Percentiles rank a stretch among this genome's conserved stretches.
Conservation (phyloP, 208 protist genomes). For the Blastocrithidia nonstop region DNA sequence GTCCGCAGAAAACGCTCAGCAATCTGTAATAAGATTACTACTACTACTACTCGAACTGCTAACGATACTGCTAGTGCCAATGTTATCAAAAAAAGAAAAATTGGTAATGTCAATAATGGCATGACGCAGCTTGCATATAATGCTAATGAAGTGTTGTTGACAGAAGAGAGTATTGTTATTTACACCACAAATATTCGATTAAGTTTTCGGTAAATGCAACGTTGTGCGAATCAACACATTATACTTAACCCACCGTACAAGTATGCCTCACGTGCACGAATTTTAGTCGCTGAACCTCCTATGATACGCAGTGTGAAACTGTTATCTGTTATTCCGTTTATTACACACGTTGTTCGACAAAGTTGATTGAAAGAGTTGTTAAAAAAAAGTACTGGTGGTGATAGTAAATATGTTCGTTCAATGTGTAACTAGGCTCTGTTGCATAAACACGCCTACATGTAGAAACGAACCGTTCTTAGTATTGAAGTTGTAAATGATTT, state of each 20-base stretch:
- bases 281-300: conserved; percentile 30
- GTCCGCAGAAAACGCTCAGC: no score
- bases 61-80: no score
- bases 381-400: conserved; percentile 2
- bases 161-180: conserved; percentile 11
- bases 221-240: conserved; percentile 13
- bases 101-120: not conserved
- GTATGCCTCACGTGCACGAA: conserved; percentile 10
- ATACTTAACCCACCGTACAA: conserved; percentile 30
- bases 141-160: no score
- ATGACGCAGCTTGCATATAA: not conserved
- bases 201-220: conserved; percentile 8
- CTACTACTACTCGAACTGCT: no score
- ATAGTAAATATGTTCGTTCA: not conserved
- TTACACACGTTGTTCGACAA: conserved; percentile 21
- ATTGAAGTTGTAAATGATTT: conserved; percentile 53
- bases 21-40: no score
- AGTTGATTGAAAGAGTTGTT: conserved; percentile 38
- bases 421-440: no score
- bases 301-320: conserved; percentile 70
- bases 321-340: conserved; percentile 40
- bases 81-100: no score
- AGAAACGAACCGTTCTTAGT: conserved; percentile 14
- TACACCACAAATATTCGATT: conserved; percentile 52
- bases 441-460: conserved; percentile 4